Conservation (phyloP, 257 asterid genomes). For the Forsythia viridissima region DNA sequence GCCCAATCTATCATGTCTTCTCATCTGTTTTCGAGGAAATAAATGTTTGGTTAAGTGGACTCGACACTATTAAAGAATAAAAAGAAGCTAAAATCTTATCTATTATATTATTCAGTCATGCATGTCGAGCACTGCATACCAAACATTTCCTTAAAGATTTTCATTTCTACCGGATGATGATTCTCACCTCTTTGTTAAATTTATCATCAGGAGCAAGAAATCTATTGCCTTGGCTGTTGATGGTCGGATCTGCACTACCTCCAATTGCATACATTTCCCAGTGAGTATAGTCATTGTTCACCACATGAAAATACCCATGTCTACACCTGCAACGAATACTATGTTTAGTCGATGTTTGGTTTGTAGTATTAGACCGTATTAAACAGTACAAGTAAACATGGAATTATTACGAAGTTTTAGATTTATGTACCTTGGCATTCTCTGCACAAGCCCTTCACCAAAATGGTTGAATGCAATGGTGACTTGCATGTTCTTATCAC, state of each 20-base stretch:
- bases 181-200: slow-evolving; percentile 63
- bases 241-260: slow-evolving; percentile 88
- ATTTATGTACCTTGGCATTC: slow-evolving; percentile 81
- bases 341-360: not conserved
- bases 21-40: not conserved
- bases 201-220: slow-evolving; percentile 69
- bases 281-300: slow-evolving; percentile 90
- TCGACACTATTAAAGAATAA: not conserved
- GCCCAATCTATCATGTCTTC: not conserved
- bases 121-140: not conserved
- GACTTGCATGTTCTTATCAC: slow-evolving; percentile 81
- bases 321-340: slow-evolving; percentile 56
- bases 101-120: not conserved
- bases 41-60: not conserved
- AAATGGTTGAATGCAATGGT: slow-evolving; percentile 91
- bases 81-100: not conserved
- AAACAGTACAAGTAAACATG: not conserved
- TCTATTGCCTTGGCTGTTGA: slow-evolving; percentile 87
- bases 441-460: slow-evolving; percentile 89
- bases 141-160: not conserved
- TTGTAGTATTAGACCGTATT: not conserved
- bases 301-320: slow-evolving; percentile 93
- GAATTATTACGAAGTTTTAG: not conserved
- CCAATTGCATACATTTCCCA: slow-evolving; percentile 98
- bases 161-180: not conserved